A percentile compares a stretch with the other conserved stretches of the same genome.
These are phyloP conservation scores for Pichia sp. DNA, from an alignment of 1,139 yeast genomes.

Conservation along the genomic window DNA sequence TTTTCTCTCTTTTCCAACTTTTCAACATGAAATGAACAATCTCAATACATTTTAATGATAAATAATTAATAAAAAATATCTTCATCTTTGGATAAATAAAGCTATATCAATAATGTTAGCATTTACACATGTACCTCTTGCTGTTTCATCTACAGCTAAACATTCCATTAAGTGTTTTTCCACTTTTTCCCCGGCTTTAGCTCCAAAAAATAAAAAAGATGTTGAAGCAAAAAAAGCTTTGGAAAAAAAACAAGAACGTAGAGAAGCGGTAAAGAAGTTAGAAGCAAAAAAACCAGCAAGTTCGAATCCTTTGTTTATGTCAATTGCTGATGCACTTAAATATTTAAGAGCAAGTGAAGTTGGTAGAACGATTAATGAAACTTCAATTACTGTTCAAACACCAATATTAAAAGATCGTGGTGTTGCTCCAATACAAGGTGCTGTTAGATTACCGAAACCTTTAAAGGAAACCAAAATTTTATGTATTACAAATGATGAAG, in stretches of 20 bases:
- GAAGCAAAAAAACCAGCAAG: slow-evolving; percentile 44
- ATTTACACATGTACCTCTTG: background rate
- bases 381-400: slow-evolving; percentile 63
- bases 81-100: background rate
- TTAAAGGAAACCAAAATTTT: slow-evolving; percentile 58
- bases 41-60: too few species aligned
- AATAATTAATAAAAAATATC: too few species aligned
- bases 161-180: slow-evolving; percentile 7
- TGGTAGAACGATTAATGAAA: slow-evolving; percentile 64
- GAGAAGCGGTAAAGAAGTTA: slow-evolving; percentile 30
- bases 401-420: slow-evolving; percentile 75
- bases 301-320: slow-evolving; percentile 60
- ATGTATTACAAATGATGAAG: slow-evolving; percentile 59
- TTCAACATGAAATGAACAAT: background rate
- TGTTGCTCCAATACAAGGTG: slow-evolving; percentile 66
- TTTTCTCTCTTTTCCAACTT: background rate
- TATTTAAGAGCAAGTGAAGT: slow-evolving; percentile 86
- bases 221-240: slow-evolving; percentile 22
- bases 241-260: slow-evolving; percentile 22
- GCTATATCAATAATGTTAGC: slow-evolving; percentile 1
- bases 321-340: slow-evolving; percentile 64
- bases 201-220: slow-evolving; percentile 24
- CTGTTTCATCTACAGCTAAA: background rate
- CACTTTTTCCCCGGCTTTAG: background rate
- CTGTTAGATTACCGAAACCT: slow-evolving; percentile 71